Base-by-base conservation (phyloP, 257 asterid species). In the Nicotiana paniculata region DNA sequence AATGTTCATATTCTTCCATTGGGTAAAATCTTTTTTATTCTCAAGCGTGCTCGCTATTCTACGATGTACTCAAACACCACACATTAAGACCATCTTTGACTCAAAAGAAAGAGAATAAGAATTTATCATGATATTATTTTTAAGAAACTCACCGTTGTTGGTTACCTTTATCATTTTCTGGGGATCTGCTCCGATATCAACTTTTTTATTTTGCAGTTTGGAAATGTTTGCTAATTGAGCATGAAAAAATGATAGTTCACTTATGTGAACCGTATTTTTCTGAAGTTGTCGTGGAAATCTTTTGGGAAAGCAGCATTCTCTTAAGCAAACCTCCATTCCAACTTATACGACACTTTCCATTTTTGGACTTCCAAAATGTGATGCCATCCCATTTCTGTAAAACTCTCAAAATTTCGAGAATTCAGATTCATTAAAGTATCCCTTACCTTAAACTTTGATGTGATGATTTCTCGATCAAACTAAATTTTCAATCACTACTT, bases 231-330 rank as follows among this genome's bases (percentile, higher is more conserved):
- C 39, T 72, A 1, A 72, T 46, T 48, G 51, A 24, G 57, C 61
- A 13, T 39, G 79, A 74, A 74, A 72, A 37, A 48, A 74, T 74
- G 79, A 48, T 24, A 24, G 39, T 48, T 26, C 16, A 74, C 15
- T 74, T 74, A 61, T 48, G 79, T 74, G 39, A 74, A 46, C 39
- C 48, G 61, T 74, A 59, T 24, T 3, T 74, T 46, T 74, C 79
- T 46, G 62, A 24, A 13, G 62, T 48, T 37, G 17, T 46, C n/a
- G 37, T 6, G n/a, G 59, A 13, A 74, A 74, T 74, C 79, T 46
- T 74, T 74, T 48, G 79, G 79, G 39, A 72, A 43, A 46, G 59
- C 78, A 72, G 61, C 62, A 48, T 74, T 74, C 62, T 74, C 39
- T 74, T 74, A 46, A 7, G 13, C 39, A 48, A 24, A 48, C 43